Evolutionary conservation across 148 eudicot species (phyloP).

Genomic region (Pharnaceum exiguum): DNA sequence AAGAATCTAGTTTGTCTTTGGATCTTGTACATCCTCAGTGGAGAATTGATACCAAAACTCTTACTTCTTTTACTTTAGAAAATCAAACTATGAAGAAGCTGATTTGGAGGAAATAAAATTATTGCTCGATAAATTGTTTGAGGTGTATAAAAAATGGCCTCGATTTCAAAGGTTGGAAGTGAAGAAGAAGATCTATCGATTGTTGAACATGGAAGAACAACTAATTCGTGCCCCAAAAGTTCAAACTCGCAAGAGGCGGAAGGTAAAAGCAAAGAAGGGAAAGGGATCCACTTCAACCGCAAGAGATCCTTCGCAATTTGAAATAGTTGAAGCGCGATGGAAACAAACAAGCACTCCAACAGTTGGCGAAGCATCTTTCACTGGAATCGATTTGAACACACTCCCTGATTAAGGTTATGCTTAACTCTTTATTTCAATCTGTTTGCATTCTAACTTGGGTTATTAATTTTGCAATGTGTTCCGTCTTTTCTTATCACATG

Average conservation of each 20-base stretch:
- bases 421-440: no score
- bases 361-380: no score
- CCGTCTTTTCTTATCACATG: no score
- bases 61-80: not conserved
- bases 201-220: not conserved
- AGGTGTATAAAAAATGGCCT: not conserved
- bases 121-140: not conserved
- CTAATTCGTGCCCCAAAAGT: not conserved
- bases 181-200: not conserved
- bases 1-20: not conserved
- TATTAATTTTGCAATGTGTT: no score
- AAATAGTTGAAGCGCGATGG: not conserved
- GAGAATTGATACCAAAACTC: not conserved
- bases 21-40: constrained; percentile 2
- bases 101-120: not conserved
- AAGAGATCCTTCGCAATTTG: constrained; percentile 8
- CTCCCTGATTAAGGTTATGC: no score
- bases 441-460: no score
- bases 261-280: not conserved
- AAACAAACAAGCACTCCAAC: no score
- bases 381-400: no score
- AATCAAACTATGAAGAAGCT: not conserved
- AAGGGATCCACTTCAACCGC: constrained; percentile 4
- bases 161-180: not conserved
- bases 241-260: no score